These are phyloP conservation scores for Ilyonectria mors-panacis DNA, from an alignment of 2,329 filamentous ascomycete species.

Conservation along the genomic window DNA sequence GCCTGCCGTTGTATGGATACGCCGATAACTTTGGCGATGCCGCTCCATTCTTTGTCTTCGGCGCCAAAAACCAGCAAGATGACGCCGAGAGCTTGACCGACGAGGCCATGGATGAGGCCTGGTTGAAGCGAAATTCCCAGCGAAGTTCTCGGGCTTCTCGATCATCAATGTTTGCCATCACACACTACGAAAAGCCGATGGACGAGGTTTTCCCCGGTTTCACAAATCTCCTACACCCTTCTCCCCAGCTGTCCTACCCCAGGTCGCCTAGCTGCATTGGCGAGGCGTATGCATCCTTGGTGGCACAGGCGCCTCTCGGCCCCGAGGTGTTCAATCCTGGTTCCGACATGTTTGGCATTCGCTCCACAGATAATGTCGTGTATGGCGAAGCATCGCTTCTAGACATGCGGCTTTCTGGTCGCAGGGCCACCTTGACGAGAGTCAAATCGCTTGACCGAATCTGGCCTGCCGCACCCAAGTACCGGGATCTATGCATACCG, in stretches of 20 bases:
- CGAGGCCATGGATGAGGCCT: constrained; percentile 32
- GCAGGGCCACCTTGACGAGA: constrained; percentile 47
- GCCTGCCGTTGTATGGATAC: constrained; percentile 63
- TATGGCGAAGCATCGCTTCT: constrained; percentile 59
- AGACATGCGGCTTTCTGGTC: constrained; percentile 52
- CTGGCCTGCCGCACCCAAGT: constrained; percentile 49
- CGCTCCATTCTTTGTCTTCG: constrained; percentile 66
- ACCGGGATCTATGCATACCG: constrained; percentile 51
- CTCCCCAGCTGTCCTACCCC: constrained; percentile 33
- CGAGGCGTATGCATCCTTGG: constrained; percentile 49
- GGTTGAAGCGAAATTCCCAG: constrained; percentile 22
- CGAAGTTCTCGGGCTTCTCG: constrained; percentile 25
- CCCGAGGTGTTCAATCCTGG: constrained; percentile 49
- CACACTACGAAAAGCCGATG: constrained; percentile 47
- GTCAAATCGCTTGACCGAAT: constrained; percentile 58
- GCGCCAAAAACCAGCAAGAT: constrained; percentile 49
- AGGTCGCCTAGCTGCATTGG: constrained; percentile 53
- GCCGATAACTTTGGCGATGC: constrained; percentile 60
- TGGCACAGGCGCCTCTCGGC: constrained; percentile 36
- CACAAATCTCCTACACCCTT: constrained; percentile 40
- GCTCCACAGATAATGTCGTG: constrained; percentile 55
- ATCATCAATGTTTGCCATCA: constrained; percentile 49
- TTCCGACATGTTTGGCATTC: constrained; percentile 54
- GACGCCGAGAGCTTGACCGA: constrained; percentile 40
- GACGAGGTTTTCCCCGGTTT: constrained; percentile 42